These are phyloP conservation scores for Piper longum DNA, from an alignment of 164 flowering plant genomes.

Conservation along the genomic window DNA sequence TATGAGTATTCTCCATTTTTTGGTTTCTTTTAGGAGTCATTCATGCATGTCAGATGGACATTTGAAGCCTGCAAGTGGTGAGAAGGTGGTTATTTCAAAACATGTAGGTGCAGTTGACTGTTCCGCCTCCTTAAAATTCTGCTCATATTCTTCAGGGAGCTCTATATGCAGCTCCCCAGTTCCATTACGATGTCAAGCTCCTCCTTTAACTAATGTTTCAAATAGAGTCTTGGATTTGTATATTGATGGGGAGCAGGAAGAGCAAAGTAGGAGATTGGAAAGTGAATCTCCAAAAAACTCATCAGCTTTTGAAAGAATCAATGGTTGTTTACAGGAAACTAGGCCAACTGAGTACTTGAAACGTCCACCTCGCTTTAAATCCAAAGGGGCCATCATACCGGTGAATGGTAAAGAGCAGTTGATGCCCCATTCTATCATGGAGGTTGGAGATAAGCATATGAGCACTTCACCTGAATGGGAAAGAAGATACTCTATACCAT, in stretches of 20 bases:
- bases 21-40: slow-evolving; percentile 16
- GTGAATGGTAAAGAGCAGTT: slow-evolving; percentile 26
- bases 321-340: slow-evolving; percentile 9
- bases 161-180: slow-evolving; percentile 37
- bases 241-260: slow-evolving; percentile 85
- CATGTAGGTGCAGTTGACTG: slow-evolving; percentile 21
- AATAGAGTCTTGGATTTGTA: slow-evolving; percentile 64
- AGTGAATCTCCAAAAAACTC: slow-evolving; percentile 19
- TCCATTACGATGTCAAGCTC: slow-evolving; percentile 15
- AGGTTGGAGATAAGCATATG: slow-evolving; percentile 22
- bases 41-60: slow-evolving; percentile 44
- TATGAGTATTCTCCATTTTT: neutral
- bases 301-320: slow-evolving; percentile 15
- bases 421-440: slow-evolving; percentile 50
- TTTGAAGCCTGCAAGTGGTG: slow-evolving; percentile 14
- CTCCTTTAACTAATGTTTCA: slow-evolving; percentile 31
- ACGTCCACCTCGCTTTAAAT: slow-evolving; percentile 53
- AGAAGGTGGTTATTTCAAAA: slow-evolving; percentile 10
- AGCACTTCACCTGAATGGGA: slow-evolving; percentile 29
- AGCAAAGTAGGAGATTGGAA: slow-evolving; percentile 20
- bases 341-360: slow-evolving; percentile 5
- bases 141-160: slow-evolving; percentile 31
- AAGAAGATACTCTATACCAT: slow-evolving; percentile 33
- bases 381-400: slow-evolving; percentile 46
- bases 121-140: slow-evolving; percentile 21